Base-by-base conservation (phyloP, 805 yeast genomes). In the Myxozyma mucilagina region DNA sequence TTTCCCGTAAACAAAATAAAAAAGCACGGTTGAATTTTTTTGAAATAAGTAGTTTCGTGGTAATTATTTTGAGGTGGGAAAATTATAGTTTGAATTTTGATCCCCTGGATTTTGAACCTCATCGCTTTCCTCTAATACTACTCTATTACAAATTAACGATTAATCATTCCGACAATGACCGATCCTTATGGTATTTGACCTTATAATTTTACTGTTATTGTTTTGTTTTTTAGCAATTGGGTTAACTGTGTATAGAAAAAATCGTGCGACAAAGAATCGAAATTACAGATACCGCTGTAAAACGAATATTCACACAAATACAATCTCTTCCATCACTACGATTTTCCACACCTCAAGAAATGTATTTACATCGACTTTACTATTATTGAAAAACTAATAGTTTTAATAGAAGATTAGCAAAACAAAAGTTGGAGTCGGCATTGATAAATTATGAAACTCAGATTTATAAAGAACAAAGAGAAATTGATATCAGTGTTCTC, bases 401-500 rank as follows among this genome's bases (percentile, higher is more conserved):
- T 24, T 24, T 24, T 2, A 3, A 13, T 39, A 61, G 64, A 7
- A 43, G 43, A 18, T 32, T 34, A 10, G 55, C 61, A 7, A 47
- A 41, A 32, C 47, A 32, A 36, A 55, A 44, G 18, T 38, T 61
- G 5, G 43, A 52, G 29, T 32, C 53, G 10, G 59, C 53, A 16
- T 16, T 61, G 4, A 34, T 42, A n/a, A 24, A 29, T 45, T 43
- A 38, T 34, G 42, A 61, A 49, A 41, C 52, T 18, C 53, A 47
- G 43, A 39, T 55, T 8, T 39, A 34, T 24, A 48, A 43, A 34
- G 32, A 44, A 20, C 69, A 66, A 36, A 61, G 69, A 16, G 71
- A 70, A 50, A 50, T 61, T 7, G 48, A 62, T n/a, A 65, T 61
- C 58, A 64, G 58, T 39, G 58, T 53, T 24, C 32, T 56, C 36